A percentile compares a stretch with the other conserved stretches of the same genome.
Conservation (phyloP, 371 early-diverging fungal species). For the Massospora cicadina region DNA sequence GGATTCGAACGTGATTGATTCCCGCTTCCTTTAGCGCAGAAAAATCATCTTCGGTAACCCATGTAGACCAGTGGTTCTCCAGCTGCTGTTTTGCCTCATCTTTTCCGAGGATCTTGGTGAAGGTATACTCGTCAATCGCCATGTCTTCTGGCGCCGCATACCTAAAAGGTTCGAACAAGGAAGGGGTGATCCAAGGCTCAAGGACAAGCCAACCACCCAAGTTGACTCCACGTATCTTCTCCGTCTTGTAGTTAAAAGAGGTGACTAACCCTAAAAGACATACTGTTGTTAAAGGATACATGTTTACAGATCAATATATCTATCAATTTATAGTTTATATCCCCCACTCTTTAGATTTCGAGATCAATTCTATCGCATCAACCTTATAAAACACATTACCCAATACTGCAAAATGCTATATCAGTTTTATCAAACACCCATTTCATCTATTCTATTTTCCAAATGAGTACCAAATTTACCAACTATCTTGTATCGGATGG, state of each 20-base stretch:
- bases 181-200: constrained; percentile 54
- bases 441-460: too few relatives aligned
- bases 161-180: constrained; percentile 40
- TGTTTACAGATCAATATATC: too few relatives aligned
- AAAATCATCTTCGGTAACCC: constrained; percentile 52
- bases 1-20: constrained; percentile 55
- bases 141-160: constrained; percentile 14
- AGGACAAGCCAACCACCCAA: constrained; percentile 54
- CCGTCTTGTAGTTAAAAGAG: neutral
- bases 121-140: constrained; percentile 41
- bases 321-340: too few relatives aligned
- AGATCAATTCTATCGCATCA: too few relatives aligned
- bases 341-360: too few relatives aligned
- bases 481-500: too few relatives aligned
- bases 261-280: neutral
- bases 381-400: too few relatives aligned
- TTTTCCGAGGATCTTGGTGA: constrained; percentile 35
- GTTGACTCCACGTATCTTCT: constrained; percentile 45
- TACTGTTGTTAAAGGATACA: too few relatives aligned
- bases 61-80: constrained; percentile 36
- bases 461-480: too few relatives aligned
- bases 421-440: too few relatives aligned
- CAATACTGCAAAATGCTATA: too few relatives aligned
- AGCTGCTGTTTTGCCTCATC: constrained; percentile 28
- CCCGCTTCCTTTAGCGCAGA: constrained; percentile 36